phyloP scores from a whole-genome alignment of 495 filamentous ascomycete genomes.

The Penicillium soppii region DNA sequence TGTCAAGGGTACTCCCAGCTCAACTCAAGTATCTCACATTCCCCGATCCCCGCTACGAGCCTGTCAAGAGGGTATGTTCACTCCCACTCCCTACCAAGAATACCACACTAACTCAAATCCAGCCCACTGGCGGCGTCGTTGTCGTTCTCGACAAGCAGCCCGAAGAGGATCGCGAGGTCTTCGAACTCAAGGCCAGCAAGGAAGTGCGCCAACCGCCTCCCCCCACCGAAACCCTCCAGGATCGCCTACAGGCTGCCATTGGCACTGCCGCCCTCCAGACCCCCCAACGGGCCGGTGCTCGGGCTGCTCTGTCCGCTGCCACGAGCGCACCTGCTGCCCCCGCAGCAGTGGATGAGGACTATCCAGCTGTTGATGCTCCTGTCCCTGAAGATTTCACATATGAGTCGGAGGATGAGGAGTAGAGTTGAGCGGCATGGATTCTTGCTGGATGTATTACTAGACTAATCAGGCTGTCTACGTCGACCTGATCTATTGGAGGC shows the following conservation, averaged over 20 bases:
- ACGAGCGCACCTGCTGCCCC: not conserved
- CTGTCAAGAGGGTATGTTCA: constrained; percentile 84
- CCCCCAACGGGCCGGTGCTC: constrained; percentile 39
- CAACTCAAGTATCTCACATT: constrained; percentile 97
- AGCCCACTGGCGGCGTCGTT: constrained; percentile 94
- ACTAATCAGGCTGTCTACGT: constrained; percentile 33
- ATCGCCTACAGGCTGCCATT: constrained; percentile 43
- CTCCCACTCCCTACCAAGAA: constrained; percentile 4
- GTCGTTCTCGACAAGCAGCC: constrained; percentile 85
- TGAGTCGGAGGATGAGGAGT: constrained; percentile 69
- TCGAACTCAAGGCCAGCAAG: constrained; percentile 87
- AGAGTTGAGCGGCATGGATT: constrained; percentile 27
- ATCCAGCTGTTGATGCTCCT: constrained; percentile 73
- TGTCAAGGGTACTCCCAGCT: constrained; percentile 88
- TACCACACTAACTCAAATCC: constrained; percentile 41
- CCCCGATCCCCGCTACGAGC: constrained; percentile 79
- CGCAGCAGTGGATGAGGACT: constrained; percentile 74
- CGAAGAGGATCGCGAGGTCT: constrained; percentile 69
- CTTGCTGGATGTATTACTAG: constrained; percentile 49
- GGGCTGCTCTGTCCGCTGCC: constrained; percentile 46
- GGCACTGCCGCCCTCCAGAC: constrained; percentile 37
- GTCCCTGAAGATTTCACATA: constrained; percentile 84
- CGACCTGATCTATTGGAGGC: constrained; percentile 23
- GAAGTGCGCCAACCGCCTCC: constrained; percentile 62
- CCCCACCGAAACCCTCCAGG: constrained; percentile 43